phyloP scores from a whole-genome alignment of 768 basidiomycete species.

The Postia placenta region DNA sequence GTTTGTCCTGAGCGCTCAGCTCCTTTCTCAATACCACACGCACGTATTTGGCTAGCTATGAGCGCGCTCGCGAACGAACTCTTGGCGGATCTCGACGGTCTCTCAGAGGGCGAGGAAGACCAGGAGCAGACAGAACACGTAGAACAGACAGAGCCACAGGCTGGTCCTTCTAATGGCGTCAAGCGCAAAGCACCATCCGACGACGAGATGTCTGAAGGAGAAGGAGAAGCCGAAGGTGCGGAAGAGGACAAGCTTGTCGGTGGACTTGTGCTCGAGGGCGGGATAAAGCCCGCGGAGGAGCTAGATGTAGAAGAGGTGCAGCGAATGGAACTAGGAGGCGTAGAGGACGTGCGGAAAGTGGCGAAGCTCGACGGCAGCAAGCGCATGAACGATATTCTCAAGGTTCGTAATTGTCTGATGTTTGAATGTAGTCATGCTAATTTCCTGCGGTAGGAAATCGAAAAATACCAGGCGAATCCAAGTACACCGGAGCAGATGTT shows the following conservation, averaged over 20 bases:
- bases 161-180: constrained; percentile 29
- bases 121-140: constrained; percentile 43
- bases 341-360: constrained; percentile 84
- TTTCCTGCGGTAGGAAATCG: constrained; percentile 96
- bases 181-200: constrained; percentile 66
- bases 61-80: constrained; percentile 88
- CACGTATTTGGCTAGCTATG: no score
- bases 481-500: constrained; percentile 75
- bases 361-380: constrained; percentile 87
- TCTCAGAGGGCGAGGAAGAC: constrained; percentile 56
- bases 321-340: constrained; percentile 80
- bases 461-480: constrained; percentile 76
- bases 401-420: constrained; percentile 36
- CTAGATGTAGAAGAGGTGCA: constrained; percentile 91
- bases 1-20: no score
- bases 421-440: background rate
- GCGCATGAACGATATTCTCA: constrained; percentile 80
- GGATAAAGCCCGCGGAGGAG: constrained; percentile 91
- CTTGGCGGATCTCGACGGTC: constrained; percentile 84
- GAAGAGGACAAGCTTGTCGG: constrained; percentile 35
- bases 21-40: no score
- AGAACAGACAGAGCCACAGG: constrained; percentile 21
- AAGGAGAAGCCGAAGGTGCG: constrained; percentile 37
- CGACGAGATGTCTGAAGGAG: constrained; percentile 49
- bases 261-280: constrained; percentile 75